Percentiles rank a stretch among this genome's conserved stretches.
phyloP scores from a whole-genome alignment of 2,329 filamentous ascomycete species.

The Hypoxylon sp. region DNA sequence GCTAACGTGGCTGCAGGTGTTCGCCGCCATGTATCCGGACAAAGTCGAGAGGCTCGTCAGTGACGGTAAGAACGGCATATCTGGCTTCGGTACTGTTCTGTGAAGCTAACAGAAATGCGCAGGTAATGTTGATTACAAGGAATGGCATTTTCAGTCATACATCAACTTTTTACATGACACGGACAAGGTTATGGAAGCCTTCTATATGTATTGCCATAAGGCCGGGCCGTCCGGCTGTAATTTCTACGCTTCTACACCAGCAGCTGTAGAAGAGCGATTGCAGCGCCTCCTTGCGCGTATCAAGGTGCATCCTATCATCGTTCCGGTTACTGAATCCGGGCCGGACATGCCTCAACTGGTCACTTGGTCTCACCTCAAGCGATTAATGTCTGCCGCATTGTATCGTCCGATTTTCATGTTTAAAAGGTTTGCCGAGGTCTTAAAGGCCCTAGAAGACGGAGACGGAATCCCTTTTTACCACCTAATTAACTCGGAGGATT shows the following conservation, averaged over 20 bases:
- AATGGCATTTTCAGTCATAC: conserved; percentile 62
- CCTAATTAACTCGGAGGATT: conserved; percentile 41
- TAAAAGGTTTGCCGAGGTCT: conserved; percentile 55
- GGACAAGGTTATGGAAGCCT: conserved; percentile 64
- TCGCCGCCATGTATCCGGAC: conserved; percentile 65
- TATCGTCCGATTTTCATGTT: conserved; percentile 61
- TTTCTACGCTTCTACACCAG: conserved; percentile 55
- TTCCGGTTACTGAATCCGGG: conserved; percentile 50
- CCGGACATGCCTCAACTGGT: conserved; percentile 61
- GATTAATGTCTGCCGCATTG: conserved; percentile 56
- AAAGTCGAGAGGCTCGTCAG: conserved; percentile 63
- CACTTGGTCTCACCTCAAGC: conserved; percentile 62
- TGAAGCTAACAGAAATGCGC: conserved; percentile 14
- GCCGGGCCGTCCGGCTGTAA: conserved; percentile 62
- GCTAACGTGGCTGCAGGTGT: conserved; percentile 48
- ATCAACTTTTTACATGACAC: conserved; percentile 64
- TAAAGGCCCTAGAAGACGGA: conserved; percentile 58
- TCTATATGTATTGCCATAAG: conserved; percentile 65
- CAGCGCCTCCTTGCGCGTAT: conserved; percentile 56
- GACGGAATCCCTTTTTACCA: conserved; percentile 60
- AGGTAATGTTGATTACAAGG: conserved; percentile 65
- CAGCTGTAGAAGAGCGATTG: conserved; percentile 56
- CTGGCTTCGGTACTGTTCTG: neutral
- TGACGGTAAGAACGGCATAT: conserved; percentile 56
- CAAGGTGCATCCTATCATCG: conserved; percentile 57